Percentiles rank a stretch among this genome's conserved stretches.
phyloP scores from a whole-genome alignment of 139 green algal species.

The Yamagishiella unicocca region DNA sequence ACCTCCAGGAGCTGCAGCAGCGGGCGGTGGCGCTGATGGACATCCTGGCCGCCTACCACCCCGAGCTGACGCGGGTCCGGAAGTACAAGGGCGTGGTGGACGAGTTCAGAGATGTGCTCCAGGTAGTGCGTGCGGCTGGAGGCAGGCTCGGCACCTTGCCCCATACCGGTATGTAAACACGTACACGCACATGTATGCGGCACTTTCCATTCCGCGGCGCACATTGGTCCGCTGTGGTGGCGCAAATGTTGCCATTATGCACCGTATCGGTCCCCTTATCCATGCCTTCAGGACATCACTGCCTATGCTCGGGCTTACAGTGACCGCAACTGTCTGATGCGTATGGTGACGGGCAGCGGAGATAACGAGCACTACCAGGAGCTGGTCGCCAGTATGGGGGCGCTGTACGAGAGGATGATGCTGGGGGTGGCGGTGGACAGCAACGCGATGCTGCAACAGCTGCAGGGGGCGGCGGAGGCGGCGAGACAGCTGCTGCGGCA shows the following conservation, averaged over 20 bases:
- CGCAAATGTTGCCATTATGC: neutral
- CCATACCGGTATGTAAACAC: too few species aligned
- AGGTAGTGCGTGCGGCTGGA: too few species aligned
- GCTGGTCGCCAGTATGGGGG: neutral
- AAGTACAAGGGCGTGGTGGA: conserved; percentile 23
- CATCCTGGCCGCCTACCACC: conserved; percentile 9
- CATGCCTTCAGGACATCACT: neutral
- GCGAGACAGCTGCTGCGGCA: neutral
- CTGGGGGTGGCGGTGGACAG: neutral
- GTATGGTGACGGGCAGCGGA: neutral
- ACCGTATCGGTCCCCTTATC: neutral
- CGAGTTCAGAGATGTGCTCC: conserved; percentile 1
- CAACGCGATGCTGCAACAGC: neutral
- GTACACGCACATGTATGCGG: too few species aligned
- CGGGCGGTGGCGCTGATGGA: conserved; percentile 10
- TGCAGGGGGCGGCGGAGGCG: neutral
- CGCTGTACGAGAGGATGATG: neutral
- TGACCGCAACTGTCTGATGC: neutral
- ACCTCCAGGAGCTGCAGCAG: neutral
- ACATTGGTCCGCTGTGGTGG: too few species aligned
- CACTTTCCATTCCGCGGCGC: too few species aligned
- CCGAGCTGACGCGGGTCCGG: neutral
- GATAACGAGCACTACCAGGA: neutral
- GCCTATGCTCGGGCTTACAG: neutral
- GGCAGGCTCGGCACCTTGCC: too few species aligned